Evolutionary conservation across 345 rosid genomes (phyloP).

Genomic region (Bruguiera gymnorhiza): DNA sequence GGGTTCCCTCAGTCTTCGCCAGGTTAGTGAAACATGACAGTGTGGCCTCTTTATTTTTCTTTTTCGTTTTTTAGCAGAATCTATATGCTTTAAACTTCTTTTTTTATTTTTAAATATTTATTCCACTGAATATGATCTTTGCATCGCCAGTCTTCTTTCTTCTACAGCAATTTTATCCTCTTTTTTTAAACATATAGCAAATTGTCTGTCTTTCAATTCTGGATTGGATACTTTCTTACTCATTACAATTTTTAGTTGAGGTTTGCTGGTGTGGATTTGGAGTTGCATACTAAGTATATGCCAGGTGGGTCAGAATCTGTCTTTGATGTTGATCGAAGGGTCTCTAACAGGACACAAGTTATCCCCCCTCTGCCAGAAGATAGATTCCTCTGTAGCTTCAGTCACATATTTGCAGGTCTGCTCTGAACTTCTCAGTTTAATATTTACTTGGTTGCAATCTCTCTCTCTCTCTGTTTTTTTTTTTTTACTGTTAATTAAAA

Average conservation of each 20-base stretch:
- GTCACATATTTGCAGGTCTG: constrained; percentile 81
- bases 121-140: too few species aligned
- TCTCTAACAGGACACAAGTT: constrained; percentile 58
- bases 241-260: constrained; percentile 47
- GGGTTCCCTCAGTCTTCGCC: constrained; percentile 83
- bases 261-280: constrained; percentile 70
- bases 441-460: constrained; percentile 8
- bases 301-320: constrained; percentile 75
- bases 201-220: too few species aligned
- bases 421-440: constrained; percentile 10
- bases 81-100: neutral
- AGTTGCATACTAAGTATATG: constrained; percentile 62
- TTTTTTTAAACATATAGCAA: too few species aligned
- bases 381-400: constrained; percentile 78
- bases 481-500: neutral
- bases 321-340: constrained; percentile 72
- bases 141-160: too few species aligned
- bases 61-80: neutral
- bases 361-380: constrained; percentile 82
- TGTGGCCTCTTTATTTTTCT: neutral
- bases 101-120: neutral
- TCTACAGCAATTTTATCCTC: too few species aligned
- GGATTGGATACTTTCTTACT: neutral
- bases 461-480: neutral
- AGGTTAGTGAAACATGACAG: constrained; percentile 46